phyloP scores from a whole-genome alignment of 1,284 basidiomycete genomes.

The Mycena citricolor region DNA sequence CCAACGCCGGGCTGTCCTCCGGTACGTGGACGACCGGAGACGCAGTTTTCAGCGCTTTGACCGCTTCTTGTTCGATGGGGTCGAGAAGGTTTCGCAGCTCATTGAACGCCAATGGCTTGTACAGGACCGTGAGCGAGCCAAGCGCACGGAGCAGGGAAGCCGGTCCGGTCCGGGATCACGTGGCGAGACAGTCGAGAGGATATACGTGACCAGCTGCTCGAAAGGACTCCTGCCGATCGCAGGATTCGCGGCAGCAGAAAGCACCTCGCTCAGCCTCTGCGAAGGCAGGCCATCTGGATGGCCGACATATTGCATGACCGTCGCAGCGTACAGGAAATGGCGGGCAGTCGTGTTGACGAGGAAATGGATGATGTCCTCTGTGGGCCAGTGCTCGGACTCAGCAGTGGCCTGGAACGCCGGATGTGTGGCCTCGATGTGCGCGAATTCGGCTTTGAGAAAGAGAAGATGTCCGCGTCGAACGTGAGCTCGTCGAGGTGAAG shows the following conservation, averaged over 20 bases:
- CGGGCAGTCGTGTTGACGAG: slow-evolving; percentile 19
- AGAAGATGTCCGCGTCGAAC: slow-evolving; percentile 15
- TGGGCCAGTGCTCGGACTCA: slow-evolving; percentile 17
- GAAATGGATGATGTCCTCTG: slow-evolving; percentile 16
- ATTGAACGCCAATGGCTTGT: neutral
- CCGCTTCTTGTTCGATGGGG: too few species aligned
- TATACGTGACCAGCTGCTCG: slow-evolving; percentile 19
- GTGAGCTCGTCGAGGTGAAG: slow-evolving; percentile 15
- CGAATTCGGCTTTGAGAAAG: slow-evolving; percentile 15
- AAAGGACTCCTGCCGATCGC: slow-evolving; percentile 1
- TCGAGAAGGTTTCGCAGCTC: too few species aligned
- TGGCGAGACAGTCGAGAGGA: slow-evolving; percentile 14
- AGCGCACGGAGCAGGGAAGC: slow-evolving; percentile 10
- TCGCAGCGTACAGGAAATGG: slow-evolving; percentile 19
- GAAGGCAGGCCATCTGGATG: slow-evolving; percentile 5
- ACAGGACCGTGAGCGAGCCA: slow-evolving; percentile 7
- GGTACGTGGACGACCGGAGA: too few species aligned
- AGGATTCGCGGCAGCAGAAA: slow-evolving; percentile 10
- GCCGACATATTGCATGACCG: slow-evolving; percentile 17
- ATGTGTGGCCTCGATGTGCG: slow-evolving; percentile 10
- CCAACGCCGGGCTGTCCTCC: neutral
- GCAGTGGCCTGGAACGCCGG: slow-evolving; percentile 1
- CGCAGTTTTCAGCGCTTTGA: too few species aligned
- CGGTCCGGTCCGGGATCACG: slow-evolving; percentile 1
- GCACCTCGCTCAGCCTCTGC: slow-evolving; percentile 14